Base-by-base conservation (phyloP, 805 yeast genomes). In the Starmera dryadoides region DNA sequence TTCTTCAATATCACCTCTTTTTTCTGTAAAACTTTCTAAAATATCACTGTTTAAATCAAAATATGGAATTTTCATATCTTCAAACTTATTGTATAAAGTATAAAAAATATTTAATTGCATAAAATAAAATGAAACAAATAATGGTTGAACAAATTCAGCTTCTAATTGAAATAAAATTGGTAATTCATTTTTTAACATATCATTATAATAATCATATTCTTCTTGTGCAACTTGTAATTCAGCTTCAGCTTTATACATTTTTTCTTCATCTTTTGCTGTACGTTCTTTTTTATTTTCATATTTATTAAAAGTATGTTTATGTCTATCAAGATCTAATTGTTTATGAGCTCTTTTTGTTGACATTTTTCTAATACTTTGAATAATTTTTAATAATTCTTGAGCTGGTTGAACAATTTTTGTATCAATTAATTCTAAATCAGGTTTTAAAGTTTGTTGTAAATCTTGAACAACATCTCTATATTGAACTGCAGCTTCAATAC, bases 31-130 rank as follows among this genome's bases (percentile, higher is more conserved):
- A 3, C 89, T 82, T 58, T 85, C 91, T 39, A 84, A 71, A 46
- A 93, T 85, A 58, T 88, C 98, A 34, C 85, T 72, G 37, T 77
- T 69, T 56, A 93, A 69, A 59, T 93, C 95, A 63, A 93, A 93
- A 65, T 93, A 93, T 14, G 97, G 96, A 49, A 93, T 93, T 66
- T 93, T 88, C 85, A 91, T 80, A 58, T 86, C 95, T 64, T 91
- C 96, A 86, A 91, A 86, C 53, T 85, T 77, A 56, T 75, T 82
- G 68, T 86, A 89, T 45, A 93, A 69, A 1, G 96, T 88, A 72
- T 93, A 93, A 63, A 89, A 93, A 42, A 93, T 87, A 68, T 93
- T 93, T 69, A 93, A 75, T 68, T 93, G 98, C 98, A 93, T 93
- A 71, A 79, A 93, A 66, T 93, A 93, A 62, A 93, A 81, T 40